These are phyloP conservation scores for Solanum sparsipilum DNA, from an alignment of 257 asterid genomes.

Conservation along the genomic window DNA sequence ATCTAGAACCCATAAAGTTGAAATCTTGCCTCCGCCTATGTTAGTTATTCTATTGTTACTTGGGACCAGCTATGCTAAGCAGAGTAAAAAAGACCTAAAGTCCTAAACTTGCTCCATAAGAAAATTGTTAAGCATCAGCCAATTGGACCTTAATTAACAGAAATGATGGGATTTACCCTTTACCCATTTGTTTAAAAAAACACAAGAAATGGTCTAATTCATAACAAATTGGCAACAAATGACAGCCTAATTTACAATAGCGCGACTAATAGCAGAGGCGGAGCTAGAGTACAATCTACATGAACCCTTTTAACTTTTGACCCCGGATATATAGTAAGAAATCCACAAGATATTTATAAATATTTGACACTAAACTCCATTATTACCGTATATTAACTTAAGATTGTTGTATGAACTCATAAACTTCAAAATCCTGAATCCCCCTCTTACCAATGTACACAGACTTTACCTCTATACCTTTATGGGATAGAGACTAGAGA, in stretches of 20 bases:
- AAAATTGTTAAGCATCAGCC: no score
- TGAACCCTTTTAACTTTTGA: no score
- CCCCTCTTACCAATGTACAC: not conserved
- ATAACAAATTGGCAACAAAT: not conserved
- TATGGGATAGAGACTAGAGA: not conserved
- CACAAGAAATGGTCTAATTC: not conserved
- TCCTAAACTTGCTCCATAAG: no score
- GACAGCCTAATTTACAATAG: no score
- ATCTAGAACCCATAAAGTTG: not conserved
- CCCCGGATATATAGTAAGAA: not conserved
- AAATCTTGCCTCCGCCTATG: not conserved
- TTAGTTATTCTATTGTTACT: no score
- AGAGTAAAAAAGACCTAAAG: no score
- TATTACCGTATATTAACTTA: not conserved
- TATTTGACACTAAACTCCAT: not conserved
- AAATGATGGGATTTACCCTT: not conserved
- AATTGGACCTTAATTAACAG: not conserved
- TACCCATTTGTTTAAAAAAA: not conserved
- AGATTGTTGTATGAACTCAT: no score
- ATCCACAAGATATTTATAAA: not conserved
- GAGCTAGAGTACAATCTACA: not conserved
- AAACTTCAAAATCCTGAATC: not conserved
- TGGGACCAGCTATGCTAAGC: no score
- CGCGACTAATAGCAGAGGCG: not conserved
- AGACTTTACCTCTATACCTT: not conserved